Percentiles rank a stretch among this genome's conserved stretches.
These are phyloP conservation scores for Penicillium sp. DNA, from an alignment of 2,329 filamentous ascomycete genomes.

Conservation along the genomic window DNA sequence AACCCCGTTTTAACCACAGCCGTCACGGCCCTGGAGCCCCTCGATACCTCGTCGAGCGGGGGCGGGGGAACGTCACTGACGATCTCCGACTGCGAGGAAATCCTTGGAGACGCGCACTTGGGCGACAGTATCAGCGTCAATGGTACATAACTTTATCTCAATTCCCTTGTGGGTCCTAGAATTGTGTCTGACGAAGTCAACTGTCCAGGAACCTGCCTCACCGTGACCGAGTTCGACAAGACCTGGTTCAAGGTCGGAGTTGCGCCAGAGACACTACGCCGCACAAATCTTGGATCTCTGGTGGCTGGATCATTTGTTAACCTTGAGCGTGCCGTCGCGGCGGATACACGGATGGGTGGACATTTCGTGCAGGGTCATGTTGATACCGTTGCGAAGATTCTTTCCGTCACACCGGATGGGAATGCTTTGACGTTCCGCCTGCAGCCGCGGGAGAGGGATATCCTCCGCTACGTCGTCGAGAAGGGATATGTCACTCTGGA, in stretches of 20 bases:
- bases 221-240: constrained; percentile 71
- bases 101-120: constrained; percentile 78
- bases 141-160: constrained; percentile 50
- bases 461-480: constrained; percentile 87
- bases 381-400: constrained; percentile 79
- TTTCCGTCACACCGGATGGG: constrained; percentile 73
- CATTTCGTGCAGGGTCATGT: constrained; percentile 99
- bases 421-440: constrained; percentile 89
- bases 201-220: constrained; percentile 72
- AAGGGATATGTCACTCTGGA: constrained; percentile 96
- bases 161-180: not conserved
- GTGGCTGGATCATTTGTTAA: constrained; percentile 71
- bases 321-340: constrained; percentile 88
- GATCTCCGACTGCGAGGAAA: constrained; percentile 71
- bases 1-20: constrained; percentile 53
- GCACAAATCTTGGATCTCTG: constrained; percentile 88
- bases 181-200: not conserved
- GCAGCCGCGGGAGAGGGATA: constrained; percentile 64
- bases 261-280: constrained; percentile 90
- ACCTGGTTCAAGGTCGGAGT: constrained; percentile 84
- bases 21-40: constrained; percentile 75
- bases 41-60: constrained; percentile 69
- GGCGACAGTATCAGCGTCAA: constrained; percentile 96
- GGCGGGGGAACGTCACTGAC: constrained; percentile 86
- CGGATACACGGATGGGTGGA: constrained; percentile 92